A percentile compares a stretch with the other conserved stretches of the same genome.
Conservation (phyloP, 768 basidiomycete species). For the Strobilomyces dryophilus region DNA sequence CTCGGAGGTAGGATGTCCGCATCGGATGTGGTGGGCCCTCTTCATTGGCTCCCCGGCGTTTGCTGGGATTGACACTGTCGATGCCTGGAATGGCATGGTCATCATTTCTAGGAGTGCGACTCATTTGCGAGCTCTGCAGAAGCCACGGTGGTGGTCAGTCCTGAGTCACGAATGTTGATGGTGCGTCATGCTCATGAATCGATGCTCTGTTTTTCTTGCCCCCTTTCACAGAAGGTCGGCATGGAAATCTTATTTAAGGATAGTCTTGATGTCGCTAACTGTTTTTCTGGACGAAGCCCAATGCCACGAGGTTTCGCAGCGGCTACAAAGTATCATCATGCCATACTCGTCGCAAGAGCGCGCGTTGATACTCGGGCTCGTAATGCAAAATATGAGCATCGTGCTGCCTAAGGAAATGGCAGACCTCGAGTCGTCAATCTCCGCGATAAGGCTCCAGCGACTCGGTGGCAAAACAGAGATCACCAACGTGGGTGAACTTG, state of each 20-base stretch:
- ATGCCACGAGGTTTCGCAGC: slow-evolving; percentile 55
- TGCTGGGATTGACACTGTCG: slow-evolving; percentile 69
- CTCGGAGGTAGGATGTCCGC: slow-evolving; percentile 78
- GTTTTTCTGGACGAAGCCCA: slow-evolving; percentile 73
- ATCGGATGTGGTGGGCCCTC: slow-evolving; percentile 65
- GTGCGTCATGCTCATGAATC: neutral
- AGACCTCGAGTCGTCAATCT: slow-evolving; percentile 1
- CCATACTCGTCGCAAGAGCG: slow-evolving; percentile 37
- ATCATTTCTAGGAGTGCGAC: slow-evolving; percentile 83
- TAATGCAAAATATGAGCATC: slow-evolving; percentile 38
- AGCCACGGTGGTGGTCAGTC: slow-evolving; percentile 76
- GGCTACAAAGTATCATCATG: slow-evolving; percentile 45
- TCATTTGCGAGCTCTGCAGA: slow-evolving; percentile 74
- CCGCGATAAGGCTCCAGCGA: slow-evolving; percentile 46
- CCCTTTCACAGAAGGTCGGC: slow-evolving; percentile 34
- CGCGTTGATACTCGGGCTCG: slow-evolving; percentile 41
- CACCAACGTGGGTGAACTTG: slow-evolving; percentile 63
- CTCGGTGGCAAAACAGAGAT: slow-evolving; percentile 87
- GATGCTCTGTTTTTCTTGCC: neutral
- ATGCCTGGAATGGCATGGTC: slow-evolving; percentile 77
- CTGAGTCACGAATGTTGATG: neutral
- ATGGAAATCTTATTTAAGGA: slow-evolving; percentile 93
- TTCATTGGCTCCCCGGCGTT: neutral
- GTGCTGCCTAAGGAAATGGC: slow-evolving; percentile 19
- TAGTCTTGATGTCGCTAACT: slow-evolving; percentile 77